Conservation (phyloP, 495 filamentous ascomycete genomes). For the Emericellopsis terricola region DNA sequence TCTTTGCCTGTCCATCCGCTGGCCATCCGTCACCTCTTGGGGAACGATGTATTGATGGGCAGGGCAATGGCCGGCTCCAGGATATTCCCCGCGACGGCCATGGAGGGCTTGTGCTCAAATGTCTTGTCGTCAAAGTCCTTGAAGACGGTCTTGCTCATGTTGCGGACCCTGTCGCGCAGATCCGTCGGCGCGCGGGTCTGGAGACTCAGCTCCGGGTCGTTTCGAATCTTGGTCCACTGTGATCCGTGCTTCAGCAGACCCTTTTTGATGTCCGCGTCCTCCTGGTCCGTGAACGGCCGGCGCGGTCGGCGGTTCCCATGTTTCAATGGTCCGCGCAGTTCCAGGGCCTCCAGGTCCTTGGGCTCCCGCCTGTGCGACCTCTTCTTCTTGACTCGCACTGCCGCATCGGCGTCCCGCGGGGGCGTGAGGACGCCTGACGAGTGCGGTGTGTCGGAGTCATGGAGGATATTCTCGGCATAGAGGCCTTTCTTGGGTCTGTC, state of each 20-base stretch:
- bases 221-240: conserved; percentile 64
- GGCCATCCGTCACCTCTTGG: too few species aligned
- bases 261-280: conserved; percentile 59
- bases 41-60: background rate
- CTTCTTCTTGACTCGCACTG: conserved; percentile 20
- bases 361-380: conserved; percentile 34
- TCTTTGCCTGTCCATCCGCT: too few species aligned
- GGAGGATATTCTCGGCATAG: conserved; percentile 28
- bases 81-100: conserved; percentile 9
- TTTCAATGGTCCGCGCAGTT: conserved; percentile 20
- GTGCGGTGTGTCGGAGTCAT: conserved; percentile 12
- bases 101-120: conserved; percentile 18
- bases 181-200: conserved; percentile 55
- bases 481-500: conserved; percentile 13
- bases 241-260: conserved; percentile 62
- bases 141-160: conserved; percentile 51
- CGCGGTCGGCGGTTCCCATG: conserved; percentile 32
- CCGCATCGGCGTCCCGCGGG: conserved; percentile 1
- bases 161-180: conserved; percentile 65
- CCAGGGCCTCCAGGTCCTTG: conserved; percentile 34
- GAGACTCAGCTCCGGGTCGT: conserved; percentile 49
- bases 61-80: conserved; percentile 21
- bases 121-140: conserved; percentile 35
- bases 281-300: conserved; percentile 50
- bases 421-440: background rate